Conservation (phyloP, 1,284 basidiomycete genomes). For the Fomitopsis schrenkii region DNA sequence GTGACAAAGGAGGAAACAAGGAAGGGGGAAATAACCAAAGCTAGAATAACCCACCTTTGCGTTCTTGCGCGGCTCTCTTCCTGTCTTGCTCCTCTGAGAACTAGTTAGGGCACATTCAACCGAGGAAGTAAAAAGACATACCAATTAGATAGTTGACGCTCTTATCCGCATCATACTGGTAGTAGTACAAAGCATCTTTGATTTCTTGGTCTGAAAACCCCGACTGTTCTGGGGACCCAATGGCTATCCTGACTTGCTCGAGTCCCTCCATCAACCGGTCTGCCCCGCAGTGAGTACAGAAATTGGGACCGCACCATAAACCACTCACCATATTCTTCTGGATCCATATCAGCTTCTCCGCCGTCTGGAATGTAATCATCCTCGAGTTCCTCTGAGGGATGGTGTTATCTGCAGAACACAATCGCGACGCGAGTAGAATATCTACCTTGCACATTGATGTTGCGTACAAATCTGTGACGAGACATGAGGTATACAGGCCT, state of each 20-base stretch:
- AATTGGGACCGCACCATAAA: not conserved
- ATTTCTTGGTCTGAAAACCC: slow-evolving; percentile 75
- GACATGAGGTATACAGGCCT: slow-evolving; percentile 52
- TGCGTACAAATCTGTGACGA: slow-evolving; percentile 86
- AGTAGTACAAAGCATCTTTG: slow-evolving; percentile 84
- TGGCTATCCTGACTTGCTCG: slow-evolving; percentile 58
- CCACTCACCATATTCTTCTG: slow-evolving; percentile 60
- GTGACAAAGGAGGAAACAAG: slow-evolving; percentile 13
- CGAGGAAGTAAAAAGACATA: slow-evolving; percentile 30
- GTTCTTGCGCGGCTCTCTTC: slow-evolving; percentile 53
- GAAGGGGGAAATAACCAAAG: slow-evolving; percentile 14
- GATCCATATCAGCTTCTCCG: slow-evolving; percentile 64
- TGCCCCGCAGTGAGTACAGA: slow-evolving; percentile 28
- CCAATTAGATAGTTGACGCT: slow-evolving; percentile 73
- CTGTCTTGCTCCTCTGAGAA: slow-evolving; percentile 57
- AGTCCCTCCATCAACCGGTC: slow-evolving; percentile 73
- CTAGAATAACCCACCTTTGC: slow-evolving; percentile 71
- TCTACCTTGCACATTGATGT: slow-evolving; percentile 82
- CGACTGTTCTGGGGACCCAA: slow-evolving; percentile 65
- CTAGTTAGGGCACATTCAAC: not conserved
- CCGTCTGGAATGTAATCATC: slow-evolving; percentile 70
- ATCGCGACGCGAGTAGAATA: not conserved
- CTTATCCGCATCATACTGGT: slow-evolving; percentile 83
- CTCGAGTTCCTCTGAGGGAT: slow-evolving; percentile 63
- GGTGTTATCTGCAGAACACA: not conserved